These are phyloP conservation scores for Ustilago cynodontis DNA, from an alignment of 1,284 basidiomycete species.

Conservation along the genomic window DNA sequence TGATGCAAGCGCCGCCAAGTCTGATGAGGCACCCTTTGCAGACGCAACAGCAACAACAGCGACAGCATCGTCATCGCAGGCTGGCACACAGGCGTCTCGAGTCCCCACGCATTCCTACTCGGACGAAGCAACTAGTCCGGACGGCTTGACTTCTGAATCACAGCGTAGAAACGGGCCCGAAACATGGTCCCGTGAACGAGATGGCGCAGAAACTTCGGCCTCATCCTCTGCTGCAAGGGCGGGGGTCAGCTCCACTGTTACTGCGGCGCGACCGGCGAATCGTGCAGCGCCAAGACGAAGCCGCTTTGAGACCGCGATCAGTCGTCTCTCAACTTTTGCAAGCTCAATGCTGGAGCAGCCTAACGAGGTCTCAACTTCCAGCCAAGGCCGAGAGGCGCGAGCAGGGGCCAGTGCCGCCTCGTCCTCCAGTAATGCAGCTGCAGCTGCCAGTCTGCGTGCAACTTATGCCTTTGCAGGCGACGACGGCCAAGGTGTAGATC, in stretches of 20 bases:
- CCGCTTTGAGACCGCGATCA: constrained; percentile 57
- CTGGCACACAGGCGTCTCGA: background rate
- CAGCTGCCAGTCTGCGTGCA: constrained; percentile 48
- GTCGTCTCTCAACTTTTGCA: constrained; percentile 61
- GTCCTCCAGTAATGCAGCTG: background rate
- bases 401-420: background rate
- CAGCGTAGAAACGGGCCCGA: constrained; percentile 2
- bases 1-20: background rate
- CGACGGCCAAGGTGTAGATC: constrained; percentile 64
- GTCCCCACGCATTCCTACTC: background rate
- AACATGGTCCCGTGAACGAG: background rate
- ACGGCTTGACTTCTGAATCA: background rate
- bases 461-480: constrained; percentile 66
- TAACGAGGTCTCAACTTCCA: constrained; percentile 17
- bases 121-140: background rate
- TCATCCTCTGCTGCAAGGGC: constrained; percentile 1
- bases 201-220: background rate
- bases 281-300: constrained; percentile 23
- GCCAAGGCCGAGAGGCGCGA: constrained; percentile 4
- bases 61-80: constrained; percentile 1
- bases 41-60: constrained; percentile 14
- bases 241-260: constrained; percentile 22
- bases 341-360: constrained; percentile 58
- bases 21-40: background rate
- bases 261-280: constrained; percentile 7